These are phyloP conservation scores for Mediolabrus comicus DNA, from an alignment of 108 stramenopile species.

Conservation along the genomic window DNA sequence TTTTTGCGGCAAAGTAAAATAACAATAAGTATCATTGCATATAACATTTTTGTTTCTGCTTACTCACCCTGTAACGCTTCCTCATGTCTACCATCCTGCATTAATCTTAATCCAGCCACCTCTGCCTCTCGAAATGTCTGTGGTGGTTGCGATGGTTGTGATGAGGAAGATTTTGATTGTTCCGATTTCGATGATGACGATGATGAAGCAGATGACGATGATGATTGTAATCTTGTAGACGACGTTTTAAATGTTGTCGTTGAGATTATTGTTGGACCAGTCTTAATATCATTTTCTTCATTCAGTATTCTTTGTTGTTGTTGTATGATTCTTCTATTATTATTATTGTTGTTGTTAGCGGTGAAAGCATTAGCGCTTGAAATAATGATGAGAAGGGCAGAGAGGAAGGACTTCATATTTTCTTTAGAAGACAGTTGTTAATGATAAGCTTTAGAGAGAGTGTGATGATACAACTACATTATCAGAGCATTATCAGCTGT, in stretches of 20 bases:
- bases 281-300: too few relatives aligned
- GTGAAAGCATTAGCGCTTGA: slow-evolving; percentile 26
- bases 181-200: slow-evolving; percentile 7
- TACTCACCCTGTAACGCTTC: slow-evolving; percentile 70
- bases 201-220: background rate
- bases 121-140: slow-evolving; percentile 81
- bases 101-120: slow-evolving; percentile 67
- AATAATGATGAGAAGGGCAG: background rate
- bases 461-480: too few relatives aligned
- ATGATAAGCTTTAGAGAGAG: too few relatives aligned
- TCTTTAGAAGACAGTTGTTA: background rate
- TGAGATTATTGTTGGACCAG: background rate
- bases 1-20: too few relatives aligned
- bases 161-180: background rate
- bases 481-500: background rate
- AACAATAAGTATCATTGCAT: background rate
- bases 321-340: background rate
- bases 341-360: background rate
- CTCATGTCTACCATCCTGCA: slow-evolving; percentile 78
- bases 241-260: too few relatives aligned
- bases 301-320: background rate
- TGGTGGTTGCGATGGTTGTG: slow-evolving; percentile 17
- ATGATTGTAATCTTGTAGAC: background rate
- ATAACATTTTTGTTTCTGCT: background rate
- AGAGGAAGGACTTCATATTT: background rate